phyloP scores from a whole-genome alignment of 345 rosid genomes.

The Carallia brachiata region DNA sequence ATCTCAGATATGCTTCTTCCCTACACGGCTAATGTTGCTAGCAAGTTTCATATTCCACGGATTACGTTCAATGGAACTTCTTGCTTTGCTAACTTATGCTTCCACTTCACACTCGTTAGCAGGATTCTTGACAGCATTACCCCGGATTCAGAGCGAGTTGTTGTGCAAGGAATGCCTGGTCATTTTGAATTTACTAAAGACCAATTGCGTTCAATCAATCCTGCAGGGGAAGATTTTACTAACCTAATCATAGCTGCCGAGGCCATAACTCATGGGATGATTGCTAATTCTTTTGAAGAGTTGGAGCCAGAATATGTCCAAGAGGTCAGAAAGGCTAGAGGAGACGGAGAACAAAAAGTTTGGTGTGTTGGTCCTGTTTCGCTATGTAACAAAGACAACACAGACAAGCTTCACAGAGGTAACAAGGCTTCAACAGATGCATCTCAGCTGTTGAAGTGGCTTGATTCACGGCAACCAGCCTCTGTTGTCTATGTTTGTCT shows the following conservation, averaged over 20 bases:
- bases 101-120: neutral
- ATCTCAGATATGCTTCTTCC: slow-evolving; percentile 33
- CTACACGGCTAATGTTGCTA: slow-evolving; percentile 22
- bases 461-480: neutral
- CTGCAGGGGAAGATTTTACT: neutral
- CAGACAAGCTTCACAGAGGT: slow-evolving; percentile 16
- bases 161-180: slow-evolving; percentile 18
- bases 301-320: slow-evolving; percentile 13
- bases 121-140: neutral
- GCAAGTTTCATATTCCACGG: slow-evolving; percentile 22
- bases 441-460: slow-evolving; percentile 5
- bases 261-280: neutral
- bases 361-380: slow-evolving; percentile 26
- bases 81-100: slow-evolving; percentile 11
- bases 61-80: slow-evolving; percentile 26
- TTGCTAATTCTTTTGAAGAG: slow-evolving; percentile 16
- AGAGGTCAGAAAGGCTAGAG: neutral
- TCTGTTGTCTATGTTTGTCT: slow-evolving; percentile 19
- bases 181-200: slow-evolving; percentile 1
- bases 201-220: neutral
- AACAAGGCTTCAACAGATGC: neutral
- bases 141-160: slow-evolving; percentile 6
- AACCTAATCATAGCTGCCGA: neutral
- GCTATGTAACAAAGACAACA: slow-evolving; percentile 1
- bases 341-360: neutral